Conservation (phyloP, 305 asterid species). For the Fraxinus dipetala region DNA sequence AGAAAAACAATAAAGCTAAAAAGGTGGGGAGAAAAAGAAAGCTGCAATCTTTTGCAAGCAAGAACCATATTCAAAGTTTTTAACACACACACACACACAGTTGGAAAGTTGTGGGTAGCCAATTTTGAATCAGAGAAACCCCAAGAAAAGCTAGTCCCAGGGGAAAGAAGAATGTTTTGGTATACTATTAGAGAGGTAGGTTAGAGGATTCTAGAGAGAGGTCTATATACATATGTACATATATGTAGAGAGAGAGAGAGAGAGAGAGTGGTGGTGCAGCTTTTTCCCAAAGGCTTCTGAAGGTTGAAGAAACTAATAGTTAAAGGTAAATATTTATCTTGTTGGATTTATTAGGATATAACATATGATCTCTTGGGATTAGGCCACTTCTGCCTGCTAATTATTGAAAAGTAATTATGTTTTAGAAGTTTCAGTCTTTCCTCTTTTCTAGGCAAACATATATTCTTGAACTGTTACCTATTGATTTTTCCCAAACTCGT, state of each 20-base stretch:
- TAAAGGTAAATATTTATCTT: constrained; percentile 17
- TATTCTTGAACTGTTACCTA: not conserved
- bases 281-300: constrained; percentile 53
- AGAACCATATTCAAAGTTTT: constrained; percentile 48
- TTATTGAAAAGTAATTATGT: constrained; percentile 10
- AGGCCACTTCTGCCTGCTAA: constrained; percentile 31
- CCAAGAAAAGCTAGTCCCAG: constrained; percentile 18
- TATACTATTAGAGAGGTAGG: constrained; percentile 37
- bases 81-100: constrained; percentile 4
- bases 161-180: constrained; percentile 31
- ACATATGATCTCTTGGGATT: constrained; percentile 45
- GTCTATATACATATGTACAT: not conserved
- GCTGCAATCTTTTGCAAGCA: constrained; percentile 44
- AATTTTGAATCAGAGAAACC: constrained; percentile 31
- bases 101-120: constrained; percentile 29
- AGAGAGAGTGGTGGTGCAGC: constrained; percentile 34
- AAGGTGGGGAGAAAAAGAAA: constrained; percentile 37
- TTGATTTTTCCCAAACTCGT: not conserved
- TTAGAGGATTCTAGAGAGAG: constrained; percentile 36
- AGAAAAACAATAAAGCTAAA: constrained; percentile 39
- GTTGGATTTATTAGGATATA: constrained; percentile 24
- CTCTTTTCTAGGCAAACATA: constrained; percentile 13
- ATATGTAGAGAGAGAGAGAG: constrained; percentile 9
- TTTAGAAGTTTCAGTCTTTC: not conserved
- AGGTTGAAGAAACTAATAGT: constrained; percentile 46